phyloP scores from a whole-genome alignment of 169 alveolate species.

The Cardiosporidium cionae region DNA sequence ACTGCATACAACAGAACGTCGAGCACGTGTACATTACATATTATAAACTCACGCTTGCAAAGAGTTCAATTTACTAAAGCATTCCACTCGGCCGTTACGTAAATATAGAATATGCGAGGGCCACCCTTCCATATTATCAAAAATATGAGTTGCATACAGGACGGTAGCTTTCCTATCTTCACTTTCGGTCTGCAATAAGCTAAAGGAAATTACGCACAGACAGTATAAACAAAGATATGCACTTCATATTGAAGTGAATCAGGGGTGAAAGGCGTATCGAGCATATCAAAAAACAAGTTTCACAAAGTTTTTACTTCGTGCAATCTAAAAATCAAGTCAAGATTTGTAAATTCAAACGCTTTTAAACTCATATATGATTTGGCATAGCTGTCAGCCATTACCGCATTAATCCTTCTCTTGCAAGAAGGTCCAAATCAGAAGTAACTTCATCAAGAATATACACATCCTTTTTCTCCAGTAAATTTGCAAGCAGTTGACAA shows the following conservation, averaged over 20 bases:
- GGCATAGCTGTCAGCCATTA: neutral
- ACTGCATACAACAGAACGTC: too few relatives aligned
- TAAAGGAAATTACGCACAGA: neutral
- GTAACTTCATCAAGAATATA: conserved; percentile 22
- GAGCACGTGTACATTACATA: too few relatives aligned
- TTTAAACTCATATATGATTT: too few relatives aligned
- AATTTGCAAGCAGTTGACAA: conserved; percentile 9
- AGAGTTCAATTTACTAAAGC: too few relatives aligned
- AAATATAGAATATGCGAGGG: conserved; percentile 22
- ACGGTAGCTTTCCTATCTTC: neutral
- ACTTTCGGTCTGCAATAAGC: conserved; percentile 13
- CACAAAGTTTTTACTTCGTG: too few relatives aligned
- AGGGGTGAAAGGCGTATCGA: too few relatives aligned
- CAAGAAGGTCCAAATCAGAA: conserved; percentile 14
- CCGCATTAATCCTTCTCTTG: conserved; percentile 12
- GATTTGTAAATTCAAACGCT: too few relatives aligned
- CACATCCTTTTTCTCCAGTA: neutral
- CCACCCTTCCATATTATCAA: conserved; percentile 9
- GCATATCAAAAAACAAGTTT: too few relatives aligned
- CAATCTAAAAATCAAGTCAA: too few relatives aligned
- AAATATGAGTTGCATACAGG: conserved; percentile 20
- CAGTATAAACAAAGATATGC: too few relatives aligned
- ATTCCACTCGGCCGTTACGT: neutral
- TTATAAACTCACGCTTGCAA: too few relatives aligned
- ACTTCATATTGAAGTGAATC: too few relatives aligned